Conservation (phyloP, 805 yeast species). For the Wickerhamiella cacticola region DNA sequence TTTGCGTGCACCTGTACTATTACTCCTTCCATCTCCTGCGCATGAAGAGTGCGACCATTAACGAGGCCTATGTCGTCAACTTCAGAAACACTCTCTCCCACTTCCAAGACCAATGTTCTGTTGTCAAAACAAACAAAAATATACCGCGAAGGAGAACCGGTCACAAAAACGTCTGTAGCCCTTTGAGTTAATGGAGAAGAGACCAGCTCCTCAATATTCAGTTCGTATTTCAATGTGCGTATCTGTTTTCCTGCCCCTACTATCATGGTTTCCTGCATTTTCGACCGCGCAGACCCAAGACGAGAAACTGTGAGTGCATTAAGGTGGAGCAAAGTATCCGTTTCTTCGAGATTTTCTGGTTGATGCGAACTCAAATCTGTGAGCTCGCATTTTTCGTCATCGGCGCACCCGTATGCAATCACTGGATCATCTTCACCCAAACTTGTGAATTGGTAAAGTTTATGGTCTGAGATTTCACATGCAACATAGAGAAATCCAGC, state of each 20-base stretch:
- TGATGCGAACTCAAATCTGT: constrained; percentile 1
- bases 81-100: constrained; percentile 73
- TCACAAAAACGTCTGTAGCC: constrained; percentile 52
- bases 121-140: constrained; percentile 54
- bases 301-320: constrained; percentile 1
- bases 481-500: constrained; percentile 68
- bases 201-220: constrained; percentile 50
- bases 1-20: constrained; percentile 60
- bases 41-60: constrained; percentile 47
- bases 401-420: not conserved
- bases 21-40: constrained; percentile 57
- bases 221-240: constrained; percentile 43
- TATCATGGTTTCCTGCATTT: not conserved
- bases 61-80: constrained; percentile 55
- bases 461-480: constrained; percentile 49
- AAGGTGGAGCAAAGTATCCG: not conserved
- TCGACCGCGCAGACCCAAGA: constrained; percentile 4
- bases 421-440: constrained; percentile 45
- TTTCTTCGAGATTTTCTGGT: constrained; percentile 15
- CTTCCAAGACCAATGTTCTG: constrained; percentile 58
- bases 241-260: constrained; percentile 25
- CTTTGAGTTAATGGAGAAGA: constrained; percentile 56
- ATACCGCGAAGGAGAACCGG: constrained; percentile 40
- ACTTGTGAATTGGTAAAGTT: constrained; percentile 65
- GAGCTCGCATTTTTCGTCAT: not conserved